Evolutionary conservation across 768 basidiomycete genomes (phyloP), one percentile per base, ranked within the genome.

Genomic region (Lactarius deliciosus): DNA sequence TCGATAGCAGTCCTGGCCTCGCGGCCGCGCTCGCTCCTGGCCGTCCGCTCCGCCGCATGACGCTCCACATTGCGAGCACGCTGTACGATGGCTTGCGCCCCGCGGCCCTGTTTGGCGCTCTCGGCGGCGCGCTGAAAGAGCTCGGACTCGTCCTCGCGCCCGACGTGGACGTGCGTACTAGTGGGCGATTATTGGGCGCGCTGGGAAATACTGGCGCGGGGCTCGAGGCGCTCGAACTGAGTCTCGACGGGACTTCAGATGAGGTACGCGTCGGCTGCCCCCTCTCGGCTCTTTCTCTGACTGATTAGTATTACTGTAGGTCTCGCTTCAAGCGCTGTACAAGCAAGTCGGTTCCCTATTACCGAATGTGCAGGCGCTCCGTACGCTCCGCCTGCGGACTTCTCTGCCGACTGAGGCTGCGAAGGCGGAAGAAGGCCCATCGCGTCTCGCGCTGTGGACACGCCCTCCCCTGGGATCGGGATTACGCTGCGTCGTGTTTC

Each of bases 51-150:
- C 47, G 59, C 54, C 57, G 68, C 40, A 68, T 73, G 18, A 66
- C 66, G 25, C 57, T 77, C 11, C 72, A 70, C 45, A 64, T 77
- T 20, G 69, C 74, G 11, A 70, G 69, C 18, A 77, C 76, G 18
- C 70, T 78, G 30, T 77, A 76, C 64, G 77, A 78, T n/a, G 77
- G 77, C 0, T 64, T 78, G 30, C 73, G 75, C 3, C 77, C 77
- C 1, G 74, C 73, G 8, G 73, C 72, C 20, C 64, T 77, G 20
- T 74, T 75, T 69, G 57, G 63, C 5, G 72, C 71, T 25, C 64
- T 77, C 36, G 71, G 70, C 22, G 63, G 66, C 1, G 60, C 58
- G 13, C 60, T 70, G 18, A 63, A 74, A 28, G 60, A 69, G 11
- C 64, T 64, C 34, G 57, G 71, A 18, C 57, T 68, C 6, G 62